Evolutionary conservation across 306 rosid species (phyloP), one percentile per base, ranked within the genome.

Genomic region (Vigna radiata): DNA sequence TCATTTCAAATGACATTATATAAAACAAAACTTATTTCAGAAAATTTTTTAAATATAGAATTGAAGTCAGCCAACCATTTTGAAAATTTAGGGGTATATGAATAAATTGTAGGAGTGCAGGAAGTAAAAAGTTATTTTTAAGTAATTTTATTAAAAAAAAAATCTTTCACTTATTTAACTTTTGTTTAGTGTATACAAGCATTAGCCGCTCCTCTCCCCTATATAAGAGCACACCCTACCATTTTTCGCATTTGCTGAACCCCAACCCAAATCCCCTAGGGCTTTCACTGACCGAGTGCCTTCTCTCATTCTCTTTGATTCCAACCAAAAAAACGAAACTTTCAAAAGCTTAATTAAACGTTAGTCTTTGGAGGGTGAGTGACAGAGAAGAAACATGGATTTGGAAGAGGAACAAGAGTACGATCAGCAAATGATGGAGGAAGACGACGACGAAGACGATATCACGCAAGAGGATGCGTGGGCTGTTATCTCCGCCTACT

Each of bases 381-480:
- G 55, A 49, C 19, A 47, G 17, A 5, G 60, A 17, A 58, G 21
- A 11, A 44, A 29, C 58, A 82, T 82, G 82, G 82, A 77, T 70
- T 82, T 94, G 95, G 98, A 94, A 2, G 98, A 94, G 1, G 97
- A 90, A 63, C 87, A 75, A 0, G 97, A 94, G 72, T 91, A 90
- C 73, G 97, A 93, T 68, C 86, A 81, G 27, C 93, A 90, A 58
- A 80, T 85, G 87, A 77, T 70, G 46, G 89, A 79, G 33, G 92
- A 89, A 8, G 91, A 83, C 4, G 98, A 91, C 1, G 97, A 91
- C 0, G 92, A 89, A 1, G 97, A 94, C 3, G 97, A 94, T 47
- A 94, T 94, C 63, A 90, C 97, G 0, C 98, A 94, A 82, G 98
- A 94, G 23, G 98, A 94, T 53, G 98, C 97, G 2, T 92, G 98